These are phyloP conservation scores for Paracamarosporium sp. DNA, from an alignment of 2,329 filamentous ascomycete genomes.

Conservation along the genomic window DNA sequence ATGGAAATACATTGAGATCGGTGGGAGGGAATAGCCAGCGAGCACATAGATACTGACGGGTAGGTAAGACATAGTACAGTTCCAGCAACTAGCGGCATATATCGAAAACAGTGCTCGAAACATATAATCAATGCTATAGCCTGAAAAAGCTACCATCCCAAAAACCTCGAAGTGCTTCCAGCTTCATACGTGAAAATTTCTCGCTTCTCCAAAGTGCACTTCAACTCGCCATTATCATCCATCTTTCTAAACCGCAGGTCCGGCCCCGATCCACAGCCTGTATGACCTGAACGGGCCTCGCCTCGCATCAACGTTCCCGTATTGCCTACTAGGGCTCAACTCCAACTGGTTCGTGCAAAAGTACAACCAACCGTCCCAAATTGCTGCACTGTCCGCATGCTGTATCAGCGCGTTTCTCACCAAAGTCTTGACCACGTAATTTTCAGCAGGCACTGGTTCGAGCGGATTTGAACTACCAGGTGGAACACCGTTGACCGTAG, in stretches of 20 bases:
- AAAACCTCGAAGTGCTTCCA: too few species aligned
- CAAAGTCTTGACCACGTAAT: constrained; percentile 51
- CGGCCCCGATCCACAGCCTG: constrained; percentile 44
- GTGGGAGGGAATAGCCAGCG: too few species aligned
- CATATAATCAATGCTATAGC: too few species aligned
- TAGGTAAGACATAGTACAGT: too few species aligned
- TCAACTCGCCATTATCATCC: background rate
- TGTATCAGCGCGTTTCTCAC: constrained; percentile 51
- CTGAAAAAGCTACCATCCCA: too few species aligned
- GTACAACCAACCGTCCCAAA: constrained; percentile 51
- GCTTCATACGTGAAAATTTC: too few species aligned
- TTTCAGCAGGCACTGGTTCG: constrained; percentile 39
- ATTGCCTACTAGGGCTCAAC: constrained; percentile 45
- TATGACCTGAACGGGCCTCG: constrained; percentile 47
- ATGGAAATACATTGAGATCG: too few species aligned
- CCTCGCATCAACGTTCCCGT: constrained; percentile 47
- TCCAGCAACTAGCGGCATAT: too few species aligned
- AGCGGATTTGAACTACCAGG: constrained; percentile 30
- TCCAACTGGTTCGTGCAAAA: constrained; percentile 53
- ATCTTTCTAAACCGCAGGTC: constrained; percentile 40
- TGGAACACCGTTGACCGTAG: constrained; percentile 43
- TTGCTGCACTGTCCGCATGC: constrained; percentile 51
- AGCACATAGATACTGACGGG: too few species aligned
- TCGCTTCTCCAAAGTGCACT: background rate
- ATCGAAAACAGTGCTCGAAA: too few species aligned